Base-by-base conservation (phyloP, 352 stramenopile genomes). In the Sclerospora graminicola region DNA sequence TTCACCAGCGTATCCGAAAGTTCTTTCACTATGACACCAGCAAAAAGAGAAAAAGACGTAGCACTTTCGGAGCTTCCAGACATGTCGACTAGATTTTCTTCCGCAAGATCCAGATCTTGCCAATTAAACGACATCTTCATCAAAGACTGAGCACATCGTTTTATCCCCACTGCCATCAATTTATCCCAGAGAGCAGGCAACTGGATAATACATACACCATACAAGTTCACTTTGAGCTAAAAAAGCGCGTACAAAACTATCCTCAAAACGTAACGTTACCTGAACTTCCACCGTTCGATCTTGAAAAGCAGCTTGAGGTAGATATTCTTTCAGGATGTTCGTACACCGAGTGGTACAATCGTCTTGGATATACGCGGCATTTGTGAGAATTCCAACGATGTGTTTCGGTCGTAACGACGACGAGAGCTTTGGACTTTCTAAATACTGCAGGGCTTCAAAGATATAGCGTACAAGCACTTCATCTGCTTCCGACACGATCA, bases 51-150 rank as follows among this genome's bases (percentile, higher is more conserved):
- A n/a, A 63, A 59, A 11, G 23, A 49, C 6, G 8, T 45, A 11
- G 29, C 45, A 20, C 15, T 48, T 55, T 16, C 45, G 4, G 30
- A 50, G 8, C 31, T 18, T n/a, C 38, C 45, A 0, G 53, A 57
- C 18, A 70, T 42, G 15, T 80, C 65, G 2, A 59, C 58, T 13
- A 84, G 54, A 10, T 29, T 23, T 16, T 83, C 71, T 24, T 83
- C 73, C 0, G 60, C 63, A 24, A 86, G 30, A 38, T 89, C 76
- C 16, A 89, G 28, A 30, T 78, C 61, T 36, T 71, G 54, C 76
- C 70, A 89, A 7, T 38, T 56, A 37, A 89, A 74, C 4, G 69
- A 82, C 73, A 84, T 82, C 15, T 75, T 74, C 48, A 89, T 52
- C 8, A 86, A 41, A 1, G 76, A 79, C 30, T 86, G 70, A 0